Conservation (phyloP, 768 basidiomycete species). For the Tephrocybe rancida region DNA sequence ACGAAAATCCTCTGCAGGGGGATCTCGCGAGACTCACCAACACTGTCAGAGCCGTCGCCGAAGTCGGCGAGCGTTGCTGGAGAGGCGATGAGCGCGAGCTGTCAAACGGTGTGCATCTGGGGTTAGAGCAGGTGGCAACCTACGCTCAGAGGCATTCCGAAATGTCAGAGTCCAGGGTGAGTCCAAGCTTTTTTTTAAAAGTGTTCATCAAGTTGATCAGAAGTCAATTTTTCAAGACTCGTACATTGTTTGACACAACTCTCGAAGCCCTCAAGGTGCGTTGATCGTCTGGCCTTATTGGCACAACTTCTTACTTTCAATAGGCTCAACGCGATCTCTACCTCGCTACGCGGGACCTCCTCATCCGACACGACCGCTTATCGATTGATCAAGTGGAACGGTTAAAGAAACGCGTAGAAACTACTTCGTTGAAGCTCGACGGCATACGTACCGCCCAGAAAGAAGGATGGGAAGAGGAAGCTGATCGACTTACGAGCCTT, state of each 20-base stretch:
- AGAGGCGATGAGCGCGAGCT: slow-evolving; percentile 81
- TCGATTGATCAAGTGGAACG: slow-evolving; percentile 88
- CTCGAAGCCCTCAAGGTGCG: slow-evolving; percentile 78
- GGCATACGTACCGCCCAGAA: slow-evolving; percentile 68
- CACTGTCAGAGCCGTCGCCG: slow-evolving; percentile 74
- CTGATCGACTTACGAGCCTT: slow-evolving; percentile 65
- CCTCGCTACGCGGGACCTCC: slow-evolving; percentile 83
- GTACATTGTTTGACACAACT: slow-evolving; percentile 63
- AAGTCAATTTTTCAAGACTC: slow-evolving; percentile 45
- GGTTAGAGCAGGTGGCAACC: slow-evolving; percentile 65
- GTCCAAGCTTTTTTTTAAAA: slow-evolving; percentile 25
- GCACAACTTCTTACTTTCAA: not conserved
- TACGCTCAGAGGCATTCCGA: slow-evolving; percentile 77
- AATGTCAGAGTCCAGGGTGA: slow-evolving; percentile 70
- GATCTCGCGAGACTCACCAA: slow-evolving; percentile 85
- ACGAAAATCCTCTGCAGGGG: slow-evolving; percentile 53
- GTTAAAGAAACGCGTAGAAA: slow-evolving; percentile 84
- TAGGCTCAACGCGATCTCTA: slow-evolving; percentile 86
- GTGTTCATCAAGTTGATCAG: not conserved
- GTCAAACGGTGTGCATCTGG: slow-evolving; percentile 74
- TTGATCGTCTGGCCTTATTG: not conserved
- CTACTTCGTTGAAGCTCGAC: slow-evolving; percentile 75
- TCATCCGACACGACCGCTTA: slow-evolving; percentile 85
- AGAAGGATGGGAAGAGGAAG: slow-evolving; percentile 87
- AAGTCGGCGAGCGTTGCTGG: slow-evolving; percentile 84